Base-by-base conservation (phyloP, 305 asterid species). In the Vinca major region DNA sequence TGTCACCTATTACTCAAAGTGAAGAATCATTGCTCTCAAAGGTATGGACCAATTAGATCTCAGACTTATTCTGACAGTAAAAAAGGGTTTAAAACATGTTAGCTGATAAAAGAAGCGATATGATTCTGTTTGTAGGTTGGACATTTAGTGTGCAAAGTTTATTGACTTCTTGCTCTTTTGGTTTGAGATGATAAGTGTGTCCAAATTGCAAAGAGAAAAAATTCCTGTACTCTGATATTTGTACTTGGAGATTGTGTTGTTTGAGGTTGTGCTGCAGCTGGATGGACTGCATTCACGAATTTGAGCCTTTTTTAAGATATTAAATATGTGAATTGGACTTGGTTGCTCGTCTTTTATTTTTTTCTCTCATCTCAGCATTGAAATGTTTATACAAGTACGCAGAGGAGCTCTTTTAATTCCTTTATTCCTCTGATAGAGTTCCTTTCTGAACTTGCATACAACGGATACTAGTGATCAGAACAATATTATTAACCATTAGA, bases 21-120 rank as follows among this genome's bases (percentile, higher is more conserved):
- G 99, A 94, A 84, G 88, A 83, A 77, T 87, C 89, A 50, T 89
- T 88, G 78, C 93, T 94, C 72, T 86, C 96, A 77, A 82, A 87
- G 80, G 98, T 94, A 84, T 80, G 96, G 70, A 81, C 74, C 70
- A 71, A 52, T 62, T 39, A 13, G 17, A 53, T 0, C 39, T 60
- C 20, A 19, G 11, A 37, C 61, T 54, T 54, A 19, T n/a, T 7
- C 12, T 7, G 19, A 58, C 17, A 41, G 45, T 4, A 41, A 41
- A 41, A 41, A 41, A 41, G 45, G 45, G 45, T 7, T 41, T 4
- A 7, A 41, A 41, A 4, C 45, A 41, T 41, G 5, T 41, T 7
- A 41, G 45, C 45, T 41, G 2, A 41, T 41, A 54, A 20, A 20
- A 54, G 61, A 55, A 21, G 19, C 5, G 33, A 21, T 37, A n/a